Percentiles rank a stretch among this genome's conserved stretches.
Conservation (phyloP, 306 rosid genomes). For the Oemleria cerasiformis region DNA sequence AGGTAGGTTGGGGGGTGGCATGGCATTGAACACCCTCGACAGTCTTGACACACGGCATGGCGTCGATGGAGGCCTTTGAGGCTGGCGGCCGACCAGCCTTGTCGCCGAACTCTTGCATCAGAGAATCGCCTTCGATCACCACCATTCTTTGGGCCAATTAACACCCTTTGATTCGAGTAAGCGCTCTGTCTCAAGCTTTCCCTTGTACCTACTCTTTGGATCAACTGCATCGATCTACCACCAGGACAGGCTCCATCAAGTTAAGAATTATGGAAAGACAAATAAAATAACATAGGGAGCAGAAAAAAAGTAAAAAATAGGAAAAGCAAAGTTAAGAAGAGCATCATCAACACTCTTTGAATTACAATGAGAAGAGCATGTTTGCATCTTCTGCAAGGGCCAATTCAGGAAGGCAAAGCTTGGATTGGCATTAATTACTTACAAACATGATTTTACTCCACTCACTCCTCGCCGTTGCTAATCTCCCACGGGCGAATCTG, state of each 20-base stretch:
- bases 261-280: background rate
- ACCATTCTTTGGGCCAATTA: constrained; percentile 70
- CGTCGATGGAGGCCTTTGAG: constrained; percentile 63
- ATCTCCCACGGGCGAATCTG: constrained; percentile 10
- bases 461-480: constrained; percentile 14
- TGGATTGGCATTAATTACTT: background rate
- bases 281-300: background rate
- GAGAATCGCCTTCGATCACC: constrained; percentile 52
- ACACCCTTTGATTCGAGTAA: constrained; percentile 66
- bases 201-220: constrained; percentile 99
- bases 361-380: background rate
- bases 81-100: constrained; percentile 74
- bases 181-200: constrained; percentile 96
- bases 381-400: background rate
- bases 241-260: constrained; percentile 17
- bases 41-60: constrained; percentile 42
- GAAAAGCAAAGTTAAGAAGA: constrained; percentile 3
- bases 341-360: background rate
- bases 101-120: constrained; percentile 37
- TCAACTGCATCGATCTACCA: constrained; percentile 81
- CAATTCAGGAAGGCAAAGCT: background rate
- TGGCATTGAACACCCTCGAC: constrained; percentile 59
- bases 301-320: background rate
- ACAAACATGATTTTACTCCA: background rate
- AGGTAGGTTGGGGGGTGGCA: too few relatives aligned